These are phyloP conservation scores for Kingdonia uniflora DNA, from an alignment of 164 flowering plant genomes.

Conservation along the genomic window DNA sequence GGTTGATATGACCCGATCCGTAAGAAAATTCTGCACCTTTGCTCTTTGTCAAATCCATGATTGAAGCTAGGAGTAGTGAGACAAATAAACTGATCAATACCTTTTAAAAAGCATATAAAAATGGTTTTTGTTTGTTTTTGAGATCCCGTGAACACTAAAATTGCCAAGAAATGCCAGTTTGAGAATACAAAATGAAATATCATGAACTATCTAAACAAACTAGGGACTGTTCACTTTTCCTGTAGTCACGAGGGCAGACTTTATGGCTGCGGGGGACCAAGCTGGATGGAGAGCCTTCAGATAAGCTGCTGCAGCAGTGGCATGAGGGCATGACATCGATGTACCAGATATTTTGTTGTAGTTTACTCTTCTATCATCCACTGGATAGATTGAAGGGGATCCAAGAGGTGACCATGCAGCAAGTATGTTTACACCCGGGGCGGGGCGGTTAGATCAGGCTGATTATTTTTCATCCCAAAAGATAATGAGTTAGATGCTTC, in stretches of 20 bases:
- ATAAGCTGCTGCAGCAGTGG: constrained; percentile 21
- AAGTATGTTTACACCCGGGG: constrained; percentile 27
- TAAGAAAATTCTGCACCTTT: constrained; percentile 17
- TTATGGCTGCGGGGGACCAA: constrained; percentile 37
- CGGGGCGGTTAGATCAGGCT: constrained; percentile 33
- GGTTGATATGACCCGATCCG: constrained; percentile 23
- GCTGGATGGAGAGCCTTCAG: constrained; percentile 23
- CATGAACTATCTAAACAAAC: too few species aligned
- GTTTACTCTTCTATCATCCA: constrained; percentile 9
- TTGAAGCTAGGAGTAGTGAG: constrained; percentile 3
- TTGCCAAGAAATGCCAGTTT: neutral
- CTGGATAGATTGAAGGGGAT: neutral
- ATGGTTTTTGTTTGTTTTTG: too few species aligned
- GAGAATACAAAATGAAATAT: neutral
- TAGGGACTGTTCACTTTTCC: constrained; percentile 6
- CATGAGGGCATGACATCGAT: constrained; percentile 36
- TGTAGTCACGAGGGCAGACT: constrained; percentile 32
- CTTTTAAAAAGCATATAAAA: too few species aligned
- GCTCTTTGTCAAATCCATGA: constrained; percentile 15
- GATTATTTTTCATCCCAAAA: constrained; percentile 6
- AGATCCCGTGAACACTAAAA: too few species aligned
- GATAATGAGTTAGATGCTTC: neutral
- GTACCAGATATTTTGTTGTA: constrained; percentile 26
- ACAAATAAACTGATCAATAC: neutral
- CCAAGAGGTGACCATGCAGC: constrained; percentile 25